These are phyloP conservation scores for Eucalyptus tenuipes DNA, from an alignment of 345 rosid genomes.

Conservation along the genomic window DNA sequence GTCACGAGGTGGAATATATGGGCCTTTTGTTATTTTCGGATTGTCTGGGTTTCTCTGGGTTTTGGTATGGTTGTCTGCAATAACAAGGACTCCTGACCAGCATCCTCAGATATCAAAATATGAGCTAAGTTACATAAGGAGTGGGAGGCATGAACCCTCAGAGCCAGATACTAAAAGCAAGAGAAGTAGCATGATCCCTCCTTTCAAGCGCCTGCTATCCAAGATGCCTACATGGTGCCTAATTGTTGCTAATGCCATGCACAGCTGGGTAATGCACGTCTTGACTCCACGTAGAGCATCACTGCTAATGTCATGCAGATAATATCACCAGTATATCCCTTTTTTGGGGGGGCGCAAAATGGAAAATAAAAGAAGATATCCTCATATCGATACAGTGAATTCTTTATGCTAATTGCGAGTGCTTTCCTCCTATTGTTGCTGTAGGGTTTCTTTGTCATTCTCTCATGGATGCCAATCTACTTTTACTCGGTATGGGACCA, in stretches of 20 bases:
- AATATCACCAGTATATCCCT: neutral
- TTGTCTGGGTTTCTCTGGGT: slow-evolving; percentile 90
- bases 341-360: neutral
- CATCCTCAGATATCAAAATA: slow-evolving; percentile 77
- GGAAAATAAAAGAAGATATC: neutral
- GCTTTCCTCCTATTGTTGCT: slow-evolving; percentile 2
- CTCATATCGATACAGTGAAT: neutral
- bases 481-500: slow-evolving; percentile 62
- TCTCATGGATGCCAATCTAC: slow-evolving; percentile 98
- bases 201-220: slow-evolving; percentile 70
- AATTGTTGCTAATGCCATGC: slow-evolving; percentile 91
- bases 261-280: slow-evolving; percentile 64
- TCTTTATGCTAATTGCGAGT: neutral
- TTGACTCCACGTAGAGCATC: neutral
- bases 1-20: slow-evolving; percentile 80
- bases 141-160: slow-evolving; percentile 26
- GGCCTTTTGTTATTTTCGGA: slow-evolving; percentile 91
- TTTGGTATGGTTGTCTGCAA: slow-evolving; percentile 90
- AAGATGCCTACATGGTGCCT: slow-evolving; percentile 93
- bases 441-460: slow-evolving; percentile 94
- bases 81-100: slow-evolving; percentile 50
- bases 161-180: slow-evolving; percentile 21
- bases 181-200: slow-evolving; percentile 48
- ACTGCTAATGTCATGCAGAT: neutral
- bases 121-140: slow-evolving; percentile 61